Conservation (phyloP, 2,329 filamentous ascomycete species). For the Phialemoniopsis sp. region DNA sequence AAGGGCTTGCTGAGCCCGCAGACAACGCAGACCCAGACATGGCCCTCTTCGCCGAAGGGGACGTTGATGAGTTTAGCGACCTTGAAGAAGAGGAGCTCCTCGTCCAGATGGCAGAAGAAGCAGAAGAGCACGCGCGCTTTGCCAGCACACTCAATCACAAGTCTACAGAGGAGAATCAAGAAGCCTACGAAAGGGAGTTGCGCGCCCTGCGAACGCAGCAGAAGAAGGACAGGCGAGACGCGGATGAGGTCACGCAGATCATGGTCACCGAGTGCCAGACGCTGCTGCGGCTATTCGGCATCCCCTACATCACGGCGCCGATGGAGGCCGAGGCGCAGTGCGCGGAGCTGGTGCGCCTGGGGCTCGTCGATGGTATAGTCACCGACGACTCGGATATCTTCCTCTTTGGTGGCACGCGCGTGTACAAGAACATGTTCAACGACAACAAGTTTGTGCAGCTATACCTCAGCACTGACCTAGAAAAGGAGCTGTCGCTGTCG, state of each 20-base stretch:
- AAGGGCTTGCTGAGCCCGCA: constrained; percentile 12
- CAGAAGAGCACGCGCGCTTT: constrained; percentile 90
- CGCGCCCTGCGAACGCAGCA: constrained; percentile 87
- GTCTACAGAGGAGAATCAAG: constrained; percentile 62
- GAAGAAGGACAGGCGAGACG: constrained; percentile 91
- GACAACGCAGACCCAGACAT: constrained; percentile 20
- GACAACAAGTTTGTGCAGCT: constrained; percentile 97
- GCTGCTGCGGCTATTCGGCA: constrained; percentile 81
- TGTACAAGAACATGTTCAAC: constrained; percentile 99
- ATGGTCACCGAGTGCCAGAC: constrained; percentile 97
- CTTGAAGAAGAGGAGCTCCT: constrained; percentile 90
- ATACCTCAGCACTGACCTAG: constrained; percentile 78
- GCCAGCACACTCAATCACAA: constrained; percentile 81
- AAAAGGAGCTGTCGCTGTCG: constrained; percentile 83
- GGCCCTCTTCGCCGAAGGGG: constrained; percentile 28
- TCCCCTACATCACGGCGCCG: constrained; percentile 94
- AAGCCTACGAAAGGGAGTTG: constrained; percentile 83
- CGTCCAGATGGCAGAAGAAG: constrained; percentile 80
- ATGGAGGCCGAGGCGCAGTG: constrained; percentile 99
- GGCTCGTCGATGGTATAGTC: constrained; percentile 93
- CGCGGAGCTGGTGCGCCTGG: constrained; percentile 79
- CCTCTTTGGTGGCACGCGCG: constrained; percentile 88
- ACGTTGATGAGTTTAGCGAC: constrained; percentile 71
- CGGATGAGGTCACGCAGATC: constrained; percentile 92
- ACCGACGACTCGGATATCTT: constrained; percentile 98